Percentiles rank a stretch among this genome's conserved stretches.
Evolutionary conservation across 2,329 filamentous ascomycete genomes (phyloP).

Genomic region (Fonsecaea pugnacius): DNA sequence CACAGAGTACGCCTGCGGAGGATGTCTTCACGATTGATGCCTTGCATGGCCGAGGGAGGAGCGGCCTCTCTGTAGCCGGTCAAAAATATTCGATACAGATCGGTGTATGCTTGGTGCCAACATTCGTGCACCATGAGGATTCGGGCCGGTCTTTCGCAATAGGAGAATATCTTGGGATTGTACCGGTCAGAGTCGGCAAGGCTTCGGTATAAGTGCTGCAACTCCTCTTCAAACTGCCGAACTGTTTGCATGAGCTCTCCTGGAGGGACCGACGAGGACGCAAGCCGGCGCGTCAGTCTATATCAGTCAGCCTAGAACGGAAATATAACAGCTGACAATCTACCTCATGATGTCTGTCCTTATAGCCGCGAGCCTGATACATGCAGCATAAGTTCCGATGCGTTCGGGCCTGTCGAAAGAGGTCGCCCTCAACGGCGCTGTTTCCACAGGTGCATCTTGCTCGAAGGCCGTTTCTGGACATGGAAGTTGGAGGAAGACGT

Average conservation of each 20-base stretch:
- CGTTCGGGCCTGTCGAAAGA: constrained; percentile 20
- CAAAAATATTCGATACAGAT: constrained; percentile 31
- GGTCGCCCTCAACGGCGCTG: constrained; percentile 27
- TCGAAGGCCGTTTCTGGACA: constrained; percentile 60
- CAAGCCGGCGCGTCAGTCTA: constrained; percentile 26
- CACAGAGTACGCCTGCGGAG: constrained; percentile 17
- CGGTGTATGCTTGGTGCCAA: constrained; percentile 32
- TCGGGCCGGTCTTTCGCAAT: constrained; percentile 23
- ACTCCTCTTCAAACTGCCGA: constrained; percentile 23
- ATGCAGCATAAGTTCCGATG: constrained; percentile 26
- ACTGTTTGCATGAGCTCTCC: constrained; percentile 22
- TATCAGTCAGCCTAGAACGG: constrained; percentile 1
- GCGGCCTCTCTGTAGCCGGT: constrained; percentile 29
- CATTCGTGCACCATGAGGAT: constrained; percentile 31
- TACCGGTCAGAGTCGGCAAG: constrained; percentile 25
- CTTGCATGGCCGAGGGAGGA: constrained; percentile 22
- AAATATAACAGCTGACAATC: not conserved
- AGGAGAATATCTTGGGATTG: constrained; percentile 22
- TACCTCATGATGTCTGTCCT: constrained; percentile 29
- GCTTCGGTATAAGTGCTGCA: constrained; percentile 27
- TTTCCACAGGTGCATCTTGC: constrained; percentile 27
- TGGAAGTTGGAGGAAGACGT: constrained; percentile 54
- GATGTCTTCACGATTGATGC: constrained; percentile 22
- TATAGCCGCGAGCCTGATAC: constrained; percentile 23
- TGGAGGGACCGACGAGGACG: constrained; percentile 13